These are phyloP conservation scores for Podospora anserina DNA, from an alignment of 495 filamentous ascomycete species.

Conservation along the genomic window DNA sequence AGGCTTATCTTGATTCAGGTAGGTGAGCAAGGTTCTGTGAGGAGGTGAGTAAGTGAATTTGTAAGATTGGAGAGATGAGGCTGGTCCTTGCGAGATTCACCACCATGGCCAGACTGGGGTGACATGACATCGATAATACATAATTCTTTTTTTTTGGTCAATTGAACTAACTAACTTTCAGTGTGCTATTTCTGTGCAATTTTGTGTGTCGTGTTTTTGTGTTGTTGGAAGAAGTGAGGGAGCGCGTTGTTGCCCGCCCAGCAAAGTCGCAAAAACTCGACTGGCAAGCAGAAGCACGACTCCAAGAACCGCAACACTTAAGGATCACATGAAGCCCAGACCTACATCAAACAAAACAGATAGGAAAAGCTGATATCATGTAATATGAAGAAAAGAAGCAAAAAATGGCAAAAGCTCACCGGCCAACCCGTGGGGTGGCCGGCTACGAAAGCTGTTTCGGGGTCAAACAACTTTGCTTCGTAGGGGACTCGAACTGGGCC, in stretches of 20 bases:
- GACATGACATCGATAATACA: too few species aligned
- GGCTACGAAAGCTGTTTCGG: background rate
- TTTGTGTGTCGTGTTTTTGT: background rate
- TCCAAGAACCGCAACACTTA: too few species aligned
- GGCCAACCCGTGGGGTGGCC: background rate
- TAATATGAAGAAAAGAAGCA: background rate
- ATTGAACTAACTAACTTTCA: too few species aligned
- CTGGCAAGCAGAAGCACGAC: too few species aligned
- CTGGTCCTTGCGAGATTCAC: background rate
- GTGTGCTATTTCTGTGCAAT: too few species aligned
- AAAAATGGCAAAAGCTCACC: conserved; percentile 1
- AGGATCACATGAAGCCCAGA: too few species aligned
- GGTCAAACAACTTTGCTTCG: background rate
- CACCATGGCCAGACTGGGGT: too few species aligned
- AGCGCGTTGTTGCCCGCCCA: too few species aligned
- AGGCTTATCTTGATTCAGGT: background rate
- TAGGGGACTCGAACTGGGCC: background rate
- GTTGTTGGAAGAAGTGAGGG: too few species aligned
- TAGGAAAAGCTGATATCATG: background rate
- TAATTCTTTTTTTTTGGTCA: too few species aligned
- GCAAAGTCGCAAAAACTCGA: too few species aligned
- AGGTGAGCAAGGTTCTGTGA: background rate
- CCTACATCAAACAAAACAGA: background rate
- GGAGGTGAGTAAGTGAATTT: background rate
- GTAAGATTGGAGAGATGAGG: background rate